Evolutionary conservation across 805 yeast genomes (phyloP).

Genomic region (Cyberlindnera japonica): DNA sequence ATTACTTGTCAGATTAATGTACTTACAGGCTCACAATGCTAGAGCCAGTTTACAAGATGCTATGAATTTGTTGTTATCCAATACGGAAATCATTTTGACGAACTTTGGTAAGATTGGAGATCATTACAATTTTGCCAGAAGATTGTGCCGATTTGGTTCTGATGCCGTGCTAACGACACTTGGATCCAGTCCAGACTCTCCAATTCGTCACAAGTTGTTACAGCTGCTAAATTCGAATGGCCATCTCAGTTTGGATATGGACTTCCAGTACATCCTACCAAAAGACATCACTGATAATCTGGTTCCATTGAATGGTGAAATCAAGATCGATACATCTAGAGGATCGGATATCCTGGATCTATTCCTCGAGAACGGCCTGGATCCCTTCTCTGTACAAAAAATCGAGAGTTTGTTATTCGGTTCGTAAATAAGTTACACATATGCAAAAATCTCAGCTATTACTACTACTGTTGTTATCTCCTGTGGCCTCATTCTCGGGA

Average conservation of each 20-base stretch:
- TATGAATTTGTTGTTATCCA: constrained; percentile 2
- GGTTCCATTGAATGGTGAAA: constrained; percentile 1
- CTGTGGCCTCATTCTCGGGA: constrained; percentile 7
- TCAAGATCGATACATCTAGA: neutral
- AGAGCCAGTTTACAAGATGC: constrained; percentile 3
- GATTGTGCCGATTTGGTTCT: constrained; percentile 6
- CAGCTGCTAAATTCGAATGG: neutral
- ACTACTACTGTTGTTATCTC: neutral
- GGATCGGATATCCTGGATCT: constrained; percentile 4
- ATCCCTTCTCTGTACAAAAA: constrained; percentile 11
- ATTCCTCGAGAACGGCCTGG: constrained; percentile 6
- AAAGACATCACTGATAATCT: constrained; percentile 8
- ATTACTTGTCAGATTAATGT: constrained; percentile 9
- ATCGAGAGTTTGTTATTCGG: constrained; percentile 6
- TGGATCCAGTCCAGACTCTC: constrained; percentile 3
- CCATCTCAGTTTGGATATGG: constrained; percentile 1
- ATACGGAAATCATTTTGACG: constrained; percentile 7
- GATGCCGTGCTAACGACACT: constrained; percentile 4
- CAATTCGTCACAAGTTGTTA: constrained; percentile 3
- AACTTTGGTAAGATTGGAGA: constrained; percentile 8
- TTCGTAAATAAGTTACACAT: neutral
- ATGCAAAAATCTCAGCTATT: neutral
- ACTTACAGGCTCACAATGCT: constrained; percentile 2
- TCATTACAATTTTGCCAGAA: constrained; percentile 4
- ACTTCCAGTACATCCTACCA: constrained; percentile 10